These are phyloP conservation scores for Fusarium incarnatum DNA, from an alignment of 2,329 filamentous ascomycete genomes.

Conservation along the genomic window DNA sequence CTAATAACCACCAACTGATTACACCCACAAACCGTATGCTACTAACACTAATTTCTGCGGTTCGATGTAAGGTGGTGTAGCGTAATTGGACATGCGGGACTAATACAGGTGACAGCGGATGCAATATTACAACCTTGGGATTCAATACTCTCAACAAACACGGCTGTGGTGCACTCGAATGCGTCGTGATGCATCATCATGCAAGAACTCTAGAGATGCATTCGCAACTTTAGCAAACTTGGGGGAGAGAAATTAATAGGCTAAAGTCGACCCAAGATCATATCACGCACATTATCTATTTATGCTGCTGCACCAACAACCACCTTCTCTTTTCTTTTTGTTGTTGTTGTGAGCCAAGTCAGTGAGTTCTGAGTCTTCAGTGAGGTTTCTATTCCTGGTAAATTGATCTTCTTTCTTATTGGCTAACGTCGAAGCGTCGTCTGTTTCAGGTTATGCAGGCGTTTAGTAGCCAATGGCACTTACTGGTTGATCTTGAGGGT, in stretches of 20 bases:
- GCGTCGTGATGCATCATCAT: background rate
- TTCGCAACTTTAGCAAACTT: background rate
- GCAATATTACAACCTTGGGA: slow-evolving; percentile 22
- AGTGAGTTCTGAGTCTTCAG: slow-evolving; percentile 3
- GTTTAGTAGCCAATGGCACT: slow-evolving; percentile 47
- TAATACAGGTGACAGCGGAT: slow-evolving; percentile 34
- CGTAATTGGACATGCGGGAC: slow-evolving; percentile 40
- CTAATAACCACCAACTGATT: slow-evolving; percentile 17
- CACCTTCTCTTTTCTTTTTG: background rate
- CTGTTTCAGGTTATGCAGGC: slow-evolving; percentile 54
- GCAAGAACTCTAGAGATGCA: background rate
- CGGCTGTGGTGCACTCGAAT: background rate
- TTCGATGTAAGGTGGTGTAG: slow-evolving; percentile 34
- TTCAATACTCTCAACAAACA: background rate
- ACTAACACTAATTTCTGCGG: slow-evolving; percentile 37
- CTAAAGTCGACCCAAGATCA: background rate
- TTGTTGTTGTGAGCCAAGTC: background rate
- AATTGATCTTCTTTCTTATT: slow-evolving; percentile 38
- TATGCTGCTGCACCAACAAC: background rate
- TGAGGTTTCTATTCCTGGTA: slow-evolving; percentile 45
- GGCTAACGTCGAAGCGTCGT: slow-evolving; percentile 45
- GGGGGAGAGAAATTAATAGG: background rate
- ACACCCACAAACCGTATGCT: slow-evolving; percentile 9
- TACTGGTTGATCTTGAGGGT: slow-evolving; percentile 16
- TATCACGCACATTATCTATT: background rate